Evolutionary conservation across 148 eudicot species (phyloP), one percentile per base, ranked within the genome.

Genomic region (Rheum nobile): DNA sequence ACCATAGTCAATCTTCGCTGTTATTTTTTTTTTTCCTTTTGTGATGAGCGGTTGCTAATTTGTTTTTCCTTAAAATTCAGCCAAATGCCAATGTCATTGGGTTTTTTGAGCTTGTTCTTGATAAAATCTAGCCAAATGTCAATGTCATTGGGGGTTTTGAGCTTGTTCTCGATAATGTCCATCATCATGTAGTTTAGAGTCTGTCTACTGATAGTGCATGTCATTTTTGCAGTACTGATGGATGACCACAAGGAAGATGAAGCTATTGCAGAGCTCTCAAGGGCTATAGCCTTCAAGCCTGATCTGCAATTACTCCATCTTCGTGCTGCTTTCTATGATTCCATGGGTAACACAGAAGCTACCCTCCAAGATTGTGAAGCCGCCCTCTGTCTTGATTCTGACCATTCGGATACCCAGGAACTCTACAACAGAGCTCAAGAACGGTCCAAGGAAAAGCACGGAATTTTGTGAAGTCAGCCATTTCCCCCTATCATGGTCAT

Each of bases 201-300:
- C 6, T 6, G 71, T 65, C 17, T 73, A 37, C 28, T 77, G 26
- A 75, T 76, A 31, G 29, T 43, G 70, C 41, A 22, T 54, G 39
- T 32, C 39, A 29, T 80, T 12, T 52, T 54, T 82, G 78, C 86
- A 88, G 89, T 88, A 48, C 75, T 88, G 46, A 88, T 88, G 92
- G 89, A 88, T 82, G 92, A 88, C 75, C 92, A 84, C 79, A 86
- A 84, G 77, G 89, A 88, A 80, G 86, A 82, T 8, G 89, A 88
- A 77, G 92, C 92, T 59, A 86, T 88, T 16, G 75, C 74, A 39
- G 92, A 86, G 78, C 88, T 88, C 31, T 81, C 92, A 54, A 84
- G 67, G 57, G 89, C 89, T 77, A 86, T 88, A 76, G 78, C 85
- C 77, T 88, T 88, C 81, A 88, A 84, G 78, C 89, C 88, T 1